A percentile compares a stretch with the other conserved stretches of the same genome.
Evolutionary conservation across 495 filamentous ascomycete genomes (phyloP).

Genomic region (Penicillium egyptiacum): DNA sequence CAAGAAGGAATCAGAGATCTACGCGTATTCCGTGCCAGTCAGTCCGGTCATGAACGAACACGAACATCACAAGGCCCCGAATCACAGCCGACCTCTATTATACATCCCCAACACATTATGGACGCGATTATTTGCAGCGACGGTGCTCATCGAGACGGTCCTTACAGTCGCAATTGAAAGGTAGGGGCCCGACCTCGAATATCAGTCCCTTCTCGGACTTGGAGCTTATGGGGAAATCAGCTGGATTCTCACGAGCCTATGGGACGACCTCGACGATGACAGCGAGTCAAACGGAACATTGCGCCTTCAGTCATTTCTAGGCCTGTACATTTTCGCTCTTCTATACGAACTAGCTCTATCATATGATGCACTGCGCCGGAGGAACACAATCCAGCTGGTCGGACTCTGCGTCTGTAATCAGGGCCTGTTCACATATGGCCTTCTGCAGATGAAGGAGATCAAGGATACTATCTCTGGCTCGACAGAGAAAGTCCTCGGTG

Average conservation of each 20-base stretch:
- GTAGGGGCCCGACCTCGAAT: constrained; percentile 47
- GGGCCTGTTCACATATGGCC: constrained; percentile 24
- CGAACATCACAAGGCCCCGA: constrained; percentile 3
- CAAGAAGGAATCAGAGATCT: not conserved
- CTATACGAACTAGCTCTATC: constrained; percentile 24
- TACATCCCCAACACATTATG: constrained; percentile 26
- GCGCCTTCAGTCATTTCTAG: constrained; percentile 26
- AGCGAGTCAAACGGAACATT: constrained; percentile 7
- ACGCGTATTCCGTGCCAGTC: not conserved
- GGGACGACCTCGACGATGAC: constrained; percentile 14
- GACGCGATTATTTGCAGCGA: constrained; percentile 22
- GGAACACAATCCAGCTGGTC: constrained; percentile 25
- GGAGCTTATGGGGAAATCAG: constrained; percentile 9
- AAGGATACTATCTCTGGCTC: constrained; percentile 14
- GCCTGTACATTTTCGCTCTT: constrained; percentile 27
- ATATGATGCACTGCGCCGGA: constrained; percentile 26
- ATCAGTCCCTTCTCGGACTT: not conserved
- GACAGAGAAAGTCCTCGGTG: not conserved
- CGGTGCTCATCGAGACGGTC: constrained; percentile 21
- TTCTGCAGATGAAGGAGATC: constrained; percentile 24
- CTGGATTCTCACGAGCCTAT: constrained; percentile 25
- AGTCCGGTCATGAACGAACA: constrained; percentile 5
- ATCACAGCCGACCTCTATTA: constrained; percentile 10
- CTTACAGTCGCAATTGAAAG: constrained; percentile 51
- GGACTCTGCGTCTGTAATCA: constrained; percentile 25